phyloP scores from a whole-genome alignment of 495 filamentous ascomycete genomes.

The Tuber calosporum region DNA sequence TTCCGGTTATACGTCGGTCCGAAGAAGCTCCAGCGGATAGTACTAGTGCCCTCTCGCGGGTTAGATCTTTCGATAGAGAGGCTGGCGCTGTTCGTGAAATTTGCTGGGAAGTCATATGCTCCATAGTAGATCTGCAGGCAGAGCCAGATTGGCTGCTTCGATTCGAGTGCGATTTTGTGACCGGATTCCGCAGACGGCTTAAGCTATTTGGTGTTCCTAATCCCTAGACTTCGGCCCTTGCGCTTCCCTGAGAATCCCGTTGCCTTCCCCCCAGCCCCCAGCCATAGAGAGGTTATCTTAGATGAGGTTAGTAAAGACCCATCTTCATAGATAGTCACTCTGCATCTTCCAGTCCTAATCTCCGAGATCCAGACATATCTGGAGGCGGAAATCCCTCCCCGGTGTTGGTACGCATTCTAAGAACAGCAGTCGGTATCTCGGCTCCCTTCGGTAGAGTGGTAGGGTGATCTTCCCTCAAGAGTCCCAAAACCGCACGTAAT shows the following conservation, averaged over 20 bases:
- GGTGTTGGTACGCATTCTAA: constrained; percentile 55
- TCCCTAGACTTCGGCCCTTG: constrained; percentile 52
- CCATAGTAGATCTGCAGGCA: constrained; percentile 53
- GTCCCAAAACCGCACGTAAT: constrained; percentile 46
- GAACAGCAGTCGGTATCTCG: constrained; percentile 48
- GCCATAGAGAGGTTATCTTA: constrained; percentile 46
- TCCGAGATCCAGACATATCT: constrained; percentile 48
- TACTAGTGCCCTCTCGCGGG: constrained; percentile 47
- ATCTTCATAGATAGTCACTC: constrained; percentile 54
- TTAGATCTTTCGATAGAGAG: constrained; percentile 50
- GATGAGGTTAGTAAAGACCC: constrained; percentile 52
- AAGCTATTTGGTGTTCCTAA: constrained; percentile 49
- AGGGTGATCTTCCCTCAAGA: constrained; percentile 47
- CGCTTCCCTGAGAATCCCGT: constrained; percentile 43
- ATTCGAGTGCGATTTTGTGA: constrained; percentile 47
- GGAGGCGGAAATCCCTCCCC: constrained; percentile 48
- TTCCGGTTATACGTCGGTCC: constrained; percentile 43
- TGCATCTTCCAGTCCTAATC: constrained; percentile 50
- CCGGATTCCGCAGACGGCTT: constrained; percentile 53
- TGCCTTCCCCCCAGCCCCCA: constrained; percentile 42
- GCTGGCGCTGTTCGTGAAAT: constrained; percentile 51
- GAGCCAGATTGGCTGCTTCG: constrained; percentile 46
- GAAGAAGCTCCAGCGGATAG: constrained; percentile 53
- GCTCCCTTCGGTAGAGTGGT: constrained; percentile 49
- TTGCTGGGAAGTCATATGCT: constrained; percentile 50